Percentiles rank a stretch among this genome's conserved stretches.
phyloP scores from a whole-genome alignment of 2,329 filamentous ascomycete genomes.

The Sclerotinia spermophila region DNA sequence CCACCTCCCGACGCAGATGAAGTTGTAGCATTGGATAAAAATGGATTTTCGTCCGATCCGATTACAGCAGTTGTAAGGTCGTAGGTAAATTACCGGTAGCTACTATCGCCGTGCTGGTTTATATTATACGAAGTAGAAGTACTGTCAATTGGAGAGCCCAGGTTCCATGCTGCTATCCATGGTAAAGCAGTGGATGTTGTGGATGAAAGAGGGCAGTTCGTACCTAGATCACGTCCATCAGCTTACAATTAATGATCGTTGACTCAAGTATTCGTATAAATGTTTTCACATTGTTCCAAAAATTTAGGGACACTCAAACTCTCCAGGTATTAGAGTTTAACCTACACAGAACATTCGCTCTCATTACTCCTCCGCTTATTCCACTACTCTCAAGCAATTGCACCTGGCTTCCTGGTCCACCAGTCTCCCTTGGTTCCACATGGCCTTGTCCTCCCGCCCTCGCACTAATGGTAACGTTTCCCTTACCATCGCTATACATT shows the following conservation, averaged over 20 bases:
- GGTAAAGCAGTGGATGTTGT: conserved; percentile 23
- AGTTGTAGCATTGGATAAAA: conserved; percentile 19
- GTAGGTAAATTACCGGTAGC: conserved; percentile 24
- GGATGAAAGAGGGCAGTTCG: conserved; percentile 24
- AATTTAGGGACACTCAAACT: not conserved
- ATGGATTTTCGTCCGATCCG: conserved; percentile 29
- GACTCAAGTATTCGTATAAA: not conserved
- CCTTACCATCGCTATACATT: conserved; percentile 50
- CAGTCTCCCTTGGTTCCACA: conserved; percentile 43
- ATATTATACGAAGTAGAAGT: conserved; percentile 22
- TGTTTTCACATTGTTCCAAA: not conserved
- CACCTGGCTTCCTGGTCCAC: conserved; percentile 37
- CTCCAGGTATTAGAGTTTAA: not conserved
- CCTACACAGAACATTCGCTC: conserved; percentile 53
- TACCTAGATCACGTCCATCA: conserved; percentile 15
- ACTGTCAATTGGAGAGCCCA: conserved; percentile 27
- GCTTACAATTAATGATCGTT: not conserved
- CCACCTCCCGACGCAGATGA: conserved; percentile 1
- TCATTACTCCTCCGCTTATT: conserved; percentile 49
- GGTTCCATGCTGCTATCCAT: conserved; percentile 34
- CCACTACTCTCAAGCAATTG: conserved; percentile 52
- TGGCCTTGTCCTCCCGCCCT: conserved; percentile 43
- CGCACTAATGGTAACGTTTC: conserved; percentile 54
- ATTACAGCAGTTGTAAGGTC: conserved; percentile 31
- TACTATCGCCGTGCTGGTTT: conserved; percentile 23